Evolutionary conservation across 768 basidiomycete species (phyloP), one percentile per base, ranked within the genome.

Genomic region (Asterophora parasitica): DNA sequence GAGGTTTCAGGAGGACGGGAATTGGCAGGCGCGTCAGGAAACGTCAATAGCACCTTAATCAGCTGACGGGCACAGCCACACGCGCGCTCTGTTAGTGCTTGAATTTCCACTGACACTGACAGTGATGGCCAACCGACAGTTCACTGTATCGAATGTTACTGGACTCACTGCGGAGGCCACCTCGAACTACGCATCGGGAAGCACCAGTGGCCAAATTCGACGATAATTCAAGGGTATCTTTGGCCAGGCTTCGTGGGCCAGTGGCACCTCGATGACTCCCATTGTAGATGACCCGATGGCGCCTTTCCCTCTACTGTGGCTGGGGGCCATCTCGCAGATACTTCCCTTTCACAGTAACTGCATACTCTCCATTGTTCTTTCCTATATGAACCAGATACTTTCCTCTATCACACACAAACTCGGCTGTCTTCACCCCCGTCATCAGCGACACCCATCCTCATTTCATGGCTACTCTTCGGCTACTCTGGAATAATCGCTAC

Each of bases 391-490:
- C 20, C 40, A 12, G 1, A 11, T 2, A 26, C 7, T n/a, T 12
- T 27, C 23, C 6, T 7, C 8, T 17, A 7, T 13, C n/a, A 8
- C 26, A 27, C 17, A 40, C 23, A 26, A n/a, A 7, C 12, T n/a
- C 39, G 15, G 39, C 8, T n/a, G n/a, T 13, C 9, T 27, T 26
- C 4, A 16, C 31, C 28, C 27, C 16, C 7, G 28, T 30, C 37
- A 42, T 10, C 3, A 23, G 20, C 38, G 9, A 26, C 20, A 19
- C 39, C 12, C 26, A 26, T 23, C 23, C 39, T 40, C 23, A 7
- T 7, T 23, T 40, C 40, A 66, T 66, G 66, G 57, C 66, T 23
- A 62, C 63, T 1, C 60, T 67, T 39, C 40, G 62, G 42, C 51
- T 68, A 15, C 45, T 58, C 42, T 63, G 57, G 56, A 50, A 59